These are phyloP conservation scores for Populus hybrid DNA, from an alignment of 441 rosid genomes.

Conservation along the genomic window DNA sequence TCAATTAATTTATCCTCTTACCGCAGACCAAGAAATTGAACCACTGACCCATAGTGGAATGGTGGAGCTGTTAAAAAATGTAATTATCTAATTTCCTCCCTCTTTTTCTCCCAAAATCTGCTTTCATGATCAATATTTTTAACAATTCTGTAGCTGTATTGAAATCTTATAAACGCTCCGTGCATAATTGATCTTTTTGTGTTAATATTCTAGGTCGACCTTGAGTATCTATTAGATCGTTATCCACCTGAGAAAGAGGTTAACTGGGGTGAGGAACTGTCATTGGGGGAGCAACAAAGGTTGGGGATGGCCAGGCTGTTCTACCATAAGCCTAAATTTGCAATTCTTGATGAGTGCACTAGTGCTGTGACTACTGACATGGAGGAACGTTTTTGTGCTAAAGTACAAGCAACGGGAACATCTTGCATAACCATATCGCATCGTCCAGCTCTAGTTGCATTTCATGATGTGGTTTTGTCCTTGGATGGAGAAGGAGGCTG, in stretches of 20 bases:
- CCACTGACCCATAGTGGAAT: slow-evolving; percentile 74
- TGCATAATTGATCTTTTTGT: slow-evolving; percentile 14
- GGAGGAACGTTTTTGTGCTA: slow-evolving; percentile 97
- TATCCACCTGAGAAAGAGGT: slow-evolving; percentile 87
- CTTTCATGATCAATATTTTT: neutral
- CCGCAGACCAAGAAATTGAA: slow-evolving; percentile 63
- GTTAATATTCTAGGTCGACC: slow-evolving; percentile 69
- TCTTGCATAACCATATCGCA: slow-evolving; percentile 99
- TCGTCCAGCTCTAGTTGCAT: slow-evolving; percentile 98
- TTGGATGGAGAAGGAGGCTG: slow-evolving; percentile 99
- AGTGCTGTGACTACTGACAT: slow-evolving; percentile 99
- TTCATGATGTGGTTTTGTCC: slow-evolving; percentile 95
- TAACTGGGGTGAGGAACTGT: slow-evolving; percentile 98
- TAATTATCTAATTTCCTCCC: slow-evolving; percentile 33
- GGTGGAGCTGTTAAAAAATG: slow-evolving; percentile 94
- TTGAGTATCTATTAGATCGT: slow-evolving; percentile 91
- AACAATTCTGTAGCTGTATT: neutral
- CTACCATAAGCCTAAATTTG: slow-evolving; percentile 99
- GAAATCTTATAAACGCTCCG: neutral
- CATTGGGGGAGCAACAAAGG: slow-evolving; percentile 99
- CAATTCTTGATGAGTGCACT: slow-evolving; percentile 99
- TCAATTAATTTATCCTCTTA: slow-evolving; percentile 98
- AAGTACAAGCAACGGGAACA: slow-evolving; percentile 99
- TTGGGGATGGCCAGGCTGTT: slow-evolving; percentile 99
- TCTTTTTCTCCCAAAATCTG: slow-evolving; percentile 1